These are phyloP conservation scores for Mayamaea pseudoterrestris DNA, from an alignment of 108 stramenopile genomes.

Conservation along the genomic window DNA sequence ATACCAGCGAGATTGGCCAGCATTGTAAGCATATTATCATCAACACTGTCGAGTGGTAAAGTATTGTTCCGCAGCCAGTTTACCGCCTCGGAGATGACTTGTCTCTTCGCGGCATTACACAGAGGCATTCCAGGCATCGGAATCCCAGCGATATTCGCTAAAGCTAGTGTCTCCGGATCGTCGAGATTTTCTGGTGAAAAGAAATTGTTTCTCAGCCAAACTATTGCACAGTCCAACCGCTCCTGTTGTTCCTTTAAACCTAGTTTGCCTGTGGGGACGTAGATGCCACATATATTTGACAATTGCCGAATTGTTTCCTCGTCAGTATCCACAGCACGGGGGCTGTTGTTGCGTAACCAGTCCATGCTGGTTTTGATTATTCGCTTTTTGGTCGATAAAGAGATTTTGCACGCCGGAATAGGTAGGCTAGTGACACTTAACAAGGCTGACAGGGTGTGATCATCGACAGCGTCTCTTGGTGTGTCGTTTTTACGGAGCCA, in stretches of 20 bases:
- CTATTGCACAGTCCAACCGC: constrained; percentile 7
- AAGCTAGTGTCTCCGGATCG: not conserved
- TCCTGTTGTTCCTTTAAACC: constrained; percentile 3
- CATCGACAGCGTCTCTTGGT: not conserved
- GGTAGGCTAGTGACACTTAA: not conserved
- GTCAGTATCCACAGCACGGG: not conserved
- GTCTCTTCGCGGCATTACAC: not conserved
- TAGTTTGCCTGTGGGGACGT: constrained; percentile 1
- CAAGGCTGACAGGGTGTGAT: constrained; percentile 1
- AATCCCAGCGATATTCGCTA: constrained; percentile 1
- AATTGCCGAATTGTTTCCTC: constrained; percentile 4
- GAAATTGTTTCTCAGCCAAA: constrained; percentile 12
- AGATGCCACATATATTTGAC: not conserved
- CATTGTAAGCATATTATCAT: not conserved
- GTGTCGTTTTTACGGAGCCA: constrained; percentile 3
- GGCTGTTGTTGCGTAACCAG: constrained; percentile 7
- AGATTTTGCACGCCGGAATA: not conserved
- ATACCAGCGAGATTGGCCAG: not conserved
- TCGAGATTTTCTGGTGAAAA: not conserved
- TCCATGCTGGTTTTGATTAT: not conserved
- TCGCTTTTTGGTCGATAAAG: not conserved
- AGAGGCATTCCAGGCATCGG: not conserved
- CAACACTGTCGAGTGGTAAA: not conserved
- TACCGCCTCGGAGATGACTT: constrained; percentile 10
- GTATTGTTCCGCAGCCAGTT: constrained; percentile 19